Conservation (phyloP, 805 yeast species). For the Yamadazyma nakazawae region DNA sequence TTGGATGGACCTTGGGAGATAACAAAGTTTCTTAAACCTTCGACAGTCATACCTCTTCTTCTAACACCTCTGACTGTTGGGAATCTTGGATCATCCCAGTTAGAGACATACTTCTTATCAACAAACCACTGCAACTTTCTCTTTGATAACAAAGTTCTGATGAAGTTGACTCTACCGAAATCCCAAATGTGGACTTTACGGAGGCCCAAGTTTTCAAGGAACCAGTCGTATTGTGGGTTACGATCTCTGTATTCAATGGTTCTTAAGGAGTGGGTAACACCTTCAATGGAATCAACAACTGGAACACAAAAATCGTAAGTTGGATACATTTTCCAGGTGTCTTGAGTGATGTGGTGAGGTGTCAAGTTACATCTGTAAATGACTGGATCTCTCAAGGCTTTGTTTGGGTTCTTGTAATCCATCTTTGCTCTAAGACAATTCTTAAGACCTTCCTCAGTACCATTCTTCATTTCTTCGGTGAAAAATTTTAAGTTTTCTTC, state of each 20-base stretch:
- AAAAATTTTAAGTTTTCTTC: conserved; percentile 89
- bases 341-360: conserved; percentile 97
- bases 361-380: conserved; percentile 95
- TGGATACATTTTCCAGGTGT: conserved; percentile 94
- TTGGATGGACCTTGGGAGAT: conserved; percentile 97
- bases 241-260: conserved; percentile 99
- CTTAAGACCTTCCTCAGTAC: conserved; percentile 87
- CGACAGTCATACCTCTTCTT: conserved; percentile 99
- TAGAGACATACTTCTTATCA: conserved; percentile 78
- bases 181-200: conserved; percentile 98
- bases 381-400: conserved; percentile 96
- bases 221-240: conserved; percentile 97
- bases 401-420: conserved; percentile 85
- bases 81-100: conserved; percentile 99
- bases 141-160: conserved; percentile 91
- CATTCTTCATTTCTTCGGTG: conserved; percentile 88
- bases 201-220: conserved; percentile 72
- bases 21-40: conserved; percentile 92
- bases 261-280: conserved; percentile 96
- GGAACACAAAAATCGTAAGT: conserved; percentile 99
- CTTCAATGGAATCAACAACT: conserved; percentile 91
- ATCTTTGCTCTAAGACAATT: conserved; percentile 97
- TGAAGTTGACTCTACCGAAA: conserved; percentile 94
- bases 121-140: conserved; percentile 99
- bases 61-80: conserved; percentile 99